phyloP scores from a whole-genome alignment of 2,329 filamentous ascomycete species.

The Colletotrichum sp. region DNA sequence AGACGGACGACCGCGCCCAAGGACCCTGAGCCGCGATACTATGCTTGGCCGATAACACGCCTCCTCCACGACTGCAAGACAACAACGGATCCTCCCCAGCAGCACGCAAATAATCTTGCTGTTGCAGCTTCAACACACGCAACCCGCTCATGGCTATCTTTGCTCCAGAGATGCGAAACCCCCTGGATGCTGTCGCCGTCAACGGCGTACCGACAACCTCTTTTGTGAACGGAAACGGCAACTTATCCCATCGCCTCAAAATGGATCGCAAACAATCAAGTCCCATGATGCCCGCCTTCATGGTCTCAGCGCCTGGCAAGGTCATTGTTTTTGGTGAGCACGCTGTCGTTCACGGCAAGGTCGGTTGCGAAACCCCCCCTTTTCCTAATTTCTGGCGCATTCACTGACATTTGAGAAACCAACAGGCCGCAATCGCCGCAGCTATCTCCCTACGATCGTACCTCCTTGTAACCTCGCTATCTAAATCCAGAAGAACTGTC shows the following conservation, averaged over 20 bases:
- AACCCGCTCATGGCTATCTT: constrained; percentile 29
- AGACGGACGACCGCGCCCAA: background rate
- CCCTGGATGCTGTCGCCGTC: constrained; percentile 26
- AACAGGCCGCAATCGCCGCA: constrained; percentile 86
- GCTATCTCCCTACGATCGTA: constrained; percentile 95
- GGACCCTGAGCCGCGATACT: background rate
- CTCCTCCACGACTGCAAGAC: background rate
- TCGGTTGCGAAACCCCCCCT: constrained; percentile 38
- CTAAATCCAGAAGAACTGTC: constrained; percentile 88
- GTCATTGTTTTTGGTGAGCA: constrained; percentile 99
- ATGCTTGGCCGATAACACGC: background rate
- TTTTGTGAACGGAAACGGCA: constrained; percentile 39
- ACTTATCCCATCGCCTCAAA: constrained; percentile 39
- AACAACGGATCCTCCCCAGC: background rate
- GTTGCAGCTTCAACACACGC: background rate
- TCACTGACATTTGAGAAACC: background rate
- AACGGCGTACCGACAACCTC: constrained; percentile 25
- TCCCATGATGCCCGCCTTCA: constrained; percentile 85
- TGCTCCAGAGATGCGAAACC: constrained; percentile 34
- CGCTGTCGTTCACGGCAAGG: constrained; percentile 96
- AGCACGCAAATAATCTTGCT: constrained; percentile 25
- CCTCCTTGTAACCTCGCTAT: constrained; percentile 91
- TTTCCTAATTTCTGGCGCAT: background rate
- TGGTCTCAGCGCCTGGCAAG: constrained; percentile 97
- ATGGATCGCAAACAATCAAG: constrained; percentile 62